phyloP scores from a whole-genome alignment of 768 basidiomycete genomes.

The Suillus paluster region DNA sequence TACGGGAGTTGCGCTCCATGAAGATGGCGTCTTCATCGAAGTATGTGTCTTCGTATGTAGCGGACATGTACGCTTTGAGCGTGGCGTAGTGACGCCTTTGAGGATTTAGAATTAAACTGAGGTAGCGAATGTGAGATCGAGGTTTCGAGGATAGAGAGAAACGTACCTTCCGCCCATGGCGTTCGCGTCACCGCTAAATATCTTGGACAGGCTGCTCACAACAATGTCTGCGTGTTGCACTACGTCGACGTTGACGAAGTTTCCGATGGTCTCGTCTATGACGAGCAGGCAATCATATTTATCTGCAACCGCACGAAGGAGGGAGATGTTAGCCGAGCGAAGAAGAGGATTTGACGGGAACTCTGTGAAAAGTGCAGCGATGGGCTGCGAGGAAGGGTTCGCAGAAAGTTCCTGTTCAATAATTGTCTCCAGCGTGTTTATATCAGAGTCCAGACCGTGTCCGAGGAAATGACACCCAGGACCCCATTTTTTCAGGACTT shows the following conservation, averaged over 20 bases:
- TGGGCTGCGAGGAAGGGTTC: slow-evolving; percentile 53
- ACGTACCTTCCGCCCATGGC: slow-evolving; percentile 97
- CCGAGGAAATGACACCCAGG: slow-evolving; percentile 92
- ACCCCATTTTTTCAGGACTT: slow-evolving; percentile 95
- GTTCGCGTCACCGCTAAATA: slow-evolving; percentile 94
- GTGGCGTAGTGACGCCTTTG: slow-evolving; percentile 64
- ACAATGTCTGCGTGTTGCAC: slow-evolving; percentile 87
- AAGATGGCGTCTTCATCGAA: slow-evolving; percentile 92
- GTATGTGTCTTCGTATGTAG: slow-evolving; percentile 81
- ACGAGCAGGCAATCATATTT: slow-evolving; percentile 87
- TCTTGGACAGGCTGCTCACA: slow-evolving; percentile 89
- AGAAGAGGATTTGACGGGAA: slow-evolving; percentile 96
- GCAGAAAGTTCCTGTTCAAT: slow-evolving; percentile 49
- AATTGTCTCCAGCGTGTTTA: slow-evolving; percentile 70
- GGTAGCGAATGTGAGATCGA: slow-evolving; percentile 1
- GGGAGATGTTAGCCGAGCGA: slow-evolving; percentile 77
- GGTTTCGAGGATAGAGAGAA: background rate
- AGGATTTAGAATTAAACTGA: slow-evolving; percentile 88
- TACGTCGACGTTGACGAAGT: slow-evolving; percentile 91
- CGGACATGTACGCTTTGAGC: slow-evolving; percentile 63
- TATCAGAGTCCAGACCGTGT: slow-evolving; percentile 73
- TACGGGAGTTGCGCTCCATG: slow-evolving; percentile 98
- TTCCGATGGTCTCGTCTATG: slow-evolving; percentile 94
- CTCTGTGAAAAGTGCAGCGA: slow-evolving; percentile 87
- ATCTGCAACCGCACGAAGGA: slow-evolving; percentile 80